These are phyloP conservation scores for Crithidia brevicula DNA, from an alignment of 208 protist genomes.

Conservation along the genomic window DNA sequence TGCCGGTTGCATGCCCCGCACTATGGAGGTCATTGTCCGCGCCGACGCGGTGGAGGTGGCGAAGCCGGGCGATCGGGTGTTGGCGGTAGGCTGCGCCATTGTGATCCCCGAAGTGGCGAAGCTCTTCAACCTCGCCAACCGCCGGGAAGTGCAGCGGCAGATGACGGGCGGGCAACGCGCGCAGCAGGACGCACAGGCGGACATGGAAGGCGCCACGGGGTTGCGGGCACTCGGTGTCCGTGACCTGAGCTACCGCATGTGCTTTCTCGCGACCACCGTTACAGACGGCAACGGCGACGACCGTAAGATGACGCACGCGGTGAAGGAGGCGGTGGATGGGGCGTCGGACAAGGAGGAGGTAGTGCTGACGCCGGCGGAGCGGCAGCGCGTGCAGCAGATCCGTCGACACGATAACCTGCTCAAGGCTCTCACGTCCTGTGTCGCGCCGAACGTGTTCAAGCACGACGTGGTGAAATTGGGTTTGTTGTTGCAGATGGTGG, in stretches of 20 bases:
- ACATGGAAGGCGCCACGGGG: constrained; percentile 94
- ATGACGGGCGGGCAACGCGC: constrained; percentile 78
- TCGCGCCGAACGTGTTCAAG: constrained; percentile 96
- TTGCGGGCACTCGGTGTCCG: constrained; percentile 97
- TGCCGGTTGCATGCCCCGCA: constrained; percentile 95
- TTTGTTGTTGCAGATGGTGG: constrained; percentile 98
- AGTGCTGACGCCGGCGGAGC: constrained; percentile 74
- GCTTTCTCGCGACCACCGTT: constrained; percentile 97
- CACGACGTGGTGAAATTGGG: constrained; percentile 99
- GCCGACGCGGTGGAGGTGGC: constrained; percentile 97
- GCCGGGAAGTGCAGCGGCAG: constrained; percentile 87
- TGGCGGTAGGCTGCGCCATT: constrained; percentile 96
- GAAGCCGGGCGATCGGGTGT: constrained; percentile 98
- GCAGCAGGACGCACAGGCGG: constrained; percentile 82
- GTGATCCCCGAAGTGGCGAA: constrained; percentile 98
- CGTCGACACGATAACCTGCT: constrained; percentile 77
- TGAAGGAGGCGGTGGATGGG: constrained; percentile 69
- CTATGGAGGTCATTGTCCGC: constrained; percentile 98
- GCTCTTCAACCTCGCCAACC: constrained; percentile 86
- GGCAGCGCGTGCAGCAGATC: constrained; percentile 84
- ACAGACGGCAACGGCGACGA: constrained; percentile 82
- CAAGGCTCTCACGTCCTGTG: constrained; percentile 87
- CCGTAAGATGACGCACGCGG: constrained; percentile 86
- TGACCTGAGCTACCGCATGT: constrained; percentile 98
- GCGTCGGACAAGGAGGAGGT: constrained; percentile 39